Percentiles rank a stretch among this genome's conserved stretches.
Evolutionary conservation across 352 stramenopile species (phyloP).

Genomic region (Globisporangium canariense): DNA sequence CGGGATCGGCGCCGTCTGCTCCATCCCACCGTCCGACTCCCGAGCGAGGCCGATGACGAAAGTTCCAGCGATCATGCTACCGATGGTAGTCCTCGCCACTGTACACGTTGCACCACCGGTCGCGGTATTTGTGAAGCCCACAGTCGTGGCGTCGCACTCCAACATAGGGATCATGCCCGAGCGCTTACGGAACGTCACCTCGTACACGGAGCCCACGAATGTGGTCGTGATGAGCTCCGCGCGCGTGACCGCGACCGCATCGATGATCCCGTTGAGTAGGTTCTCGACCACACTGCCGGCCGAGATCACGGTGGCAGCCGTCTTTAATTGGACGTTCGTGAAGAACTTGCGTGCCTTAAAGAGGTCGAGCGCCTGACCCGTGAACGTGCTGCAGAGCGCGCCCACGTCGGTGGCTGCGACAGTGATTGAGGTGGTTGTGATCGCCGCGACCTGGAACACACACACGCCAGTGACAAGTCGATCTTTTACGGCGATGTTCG

Average conservation of each 20-base stretch:
- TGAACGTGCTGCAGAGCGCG: constrained; percentile 49
- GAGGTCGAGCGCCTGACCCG: constrained; percentile 27
- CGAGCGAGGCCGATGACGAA: constrained; percentile 55
- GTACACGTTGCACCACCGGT: constrained; percentile 22
- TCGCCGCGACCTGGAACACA: constrained; percentile 42
- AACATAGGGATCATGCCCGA: constrained; percentile 60
- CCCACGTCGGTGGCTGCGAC: constrained; percentile 46
- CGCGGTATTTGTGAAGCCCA: constrained; percentile 29
- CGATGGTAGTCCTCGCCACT: constrained; percentile 34
- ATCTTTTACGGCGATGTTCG: constrained; percentile 14
- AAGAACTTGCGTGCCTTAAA: constrained; percentile 58
- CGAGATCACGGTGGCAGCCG: constrained; percentile 28
- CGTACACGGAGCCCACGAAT: constrained; percentile 65
- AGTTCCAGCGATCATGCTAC: constrained; percentile 66
- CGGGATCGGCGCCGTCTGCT: constrained; percentile 35
- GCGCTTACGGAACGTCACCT: constrained; percentile 56
- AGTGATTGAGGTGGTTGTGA: constrained; percentile 31
- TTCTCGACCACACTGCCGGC: constrained; percentile 35
- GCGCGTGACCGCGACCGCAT: constrained; percentile 44
- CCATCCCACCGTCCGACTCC: constrained; percentile 26
- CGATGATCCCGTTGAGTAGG: constrained; percentile 46
- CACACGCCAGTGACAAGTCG: constrained; percentile 55
- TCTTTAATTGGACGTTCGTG: constrained; percentile 43
- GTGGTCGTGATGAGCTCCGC: constrained; percentile 29
- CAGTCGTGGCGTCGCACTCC: constrained; percentile 29